Evolutionary conservation across 805 yeast species (phyloP), one percentile per base, ranked within the genome.

Genomic region (Candida peoriensis): DNA sequence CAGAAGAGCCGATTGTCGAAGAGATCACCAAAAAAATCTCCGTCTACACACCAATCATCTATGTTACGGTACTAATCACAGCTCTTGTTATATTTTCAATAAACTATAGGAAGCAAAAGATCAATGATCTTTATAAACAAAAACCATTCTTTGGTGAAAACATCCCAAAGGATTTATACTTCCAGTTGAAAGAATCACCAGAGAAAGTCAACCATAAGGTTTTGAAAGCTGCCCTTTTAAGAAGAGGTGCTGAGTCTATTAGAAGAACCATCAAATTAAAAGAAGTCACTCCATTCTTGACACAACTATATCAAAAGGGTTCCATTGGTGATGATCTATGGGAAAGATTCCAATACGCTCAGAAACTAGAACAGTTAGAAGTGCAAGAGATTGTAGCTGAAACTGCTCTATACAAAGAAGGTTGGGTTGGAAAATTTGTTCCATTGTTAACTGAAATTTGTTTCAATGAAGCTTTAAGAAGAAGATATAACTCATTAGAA

Each of bases 321-420:
- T 77, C 88, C 13, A 79, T 93, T 42, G 97, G 97, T 22, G 97
- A 93, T 51, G 95, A 84, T 34, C 66, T 85, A 23, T 82, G 76
- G 71, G 81, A 83, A 57, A 79, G 93, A 48, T 88, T 74, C 58
- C 79, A 77, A 46, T 73, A 86, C 32, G 88, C 86, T 45, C 74
- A 72, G 38, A 85, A 86, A 59, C 57, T 88, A 42, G 82, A 83
- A 48, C 95, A 88, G 50, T 55, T 81, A 19, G 97, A 93, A 59
- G 63, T 93, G 44, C 74, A 78, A 57, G 89, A 81, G 39, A 68
- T 87, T 30, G 79, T 84, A 6, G 62, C 57, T 36, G 96, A 86
- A 59, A 87, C 93, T 28, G 87, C 85, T 55, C 46, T 62, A 13
- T 64, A 74, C 44, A 82, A 84, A 52, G 74, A 78, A 29, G 90